phyloP scores from a whole-genome alignment of 129 eudicot species.

The carrot (Daucus carota) region DNA sequence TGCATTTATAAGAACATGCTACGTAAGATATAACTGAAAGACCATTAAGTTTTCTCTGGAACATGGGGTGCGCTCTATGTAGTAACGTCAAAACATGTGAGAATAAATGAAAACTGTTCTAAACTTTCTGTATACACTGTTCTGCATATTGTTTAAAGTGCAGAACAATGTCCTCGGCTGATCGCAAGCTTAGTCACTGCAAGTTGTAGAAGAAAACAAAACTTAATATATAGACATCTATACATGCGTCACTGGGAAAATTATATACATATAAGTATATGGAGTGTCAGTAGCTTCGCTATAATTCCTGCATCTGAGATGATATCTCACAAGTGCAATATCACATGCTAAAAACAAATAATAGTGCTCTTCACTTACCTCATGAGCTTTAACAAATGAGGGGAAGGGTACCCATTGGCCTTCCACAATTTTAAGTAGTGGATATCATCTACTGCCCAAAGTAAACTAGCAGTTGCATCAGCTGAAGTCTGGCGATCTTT shows the following conservation, averaged over 20 bases:
- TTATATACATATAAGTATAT: too few relatives aligned
- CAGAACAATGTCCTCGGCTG: background rate
- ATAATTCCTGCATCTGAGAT: background rate
- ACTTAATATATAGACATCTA: background rate
- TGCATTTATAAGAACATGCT: background rate
- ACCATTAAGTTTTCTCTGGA: background rate
- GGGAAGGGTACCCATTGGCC: slow-evolving; percentile 72
- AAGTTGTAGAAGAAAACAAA: background rate
- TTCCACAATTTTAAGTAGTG: slow-evolving; percentile 52
- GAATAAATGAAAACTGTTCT: too few relatives aligned
- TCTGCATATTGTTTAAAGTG: background rate
- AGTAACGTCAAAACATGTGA: background rate
- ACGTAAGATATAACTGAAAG: background rate
- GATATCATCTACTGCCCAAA: slow-evolving; percentile 11
- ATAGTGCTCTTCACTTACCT: slow-evolving; percentile 38
- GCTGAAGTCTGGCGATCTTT: slow-evolving; percentile 9
- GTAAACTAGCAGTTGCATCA: slow-evolving; percentile 13
- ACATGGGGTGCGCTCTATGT: background rate
- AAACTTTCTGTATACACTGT: background rate
- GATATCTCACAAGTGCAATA: background rate
- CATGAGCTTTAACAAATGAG: slow-evolving; percentile 64
- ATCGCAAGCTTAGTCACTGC: background rate
- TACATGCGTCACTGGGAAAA: background rate
- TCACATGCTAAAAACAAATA: background rate
- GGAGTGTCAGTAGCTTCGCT: background rate